Percentiles rank a stretch among this genome's conserved stretches.
Evolutionary conservation across 1,284 basidiomycete genomes (phyloP).

Genomic region (Sphagnurus paluster): DNA sequence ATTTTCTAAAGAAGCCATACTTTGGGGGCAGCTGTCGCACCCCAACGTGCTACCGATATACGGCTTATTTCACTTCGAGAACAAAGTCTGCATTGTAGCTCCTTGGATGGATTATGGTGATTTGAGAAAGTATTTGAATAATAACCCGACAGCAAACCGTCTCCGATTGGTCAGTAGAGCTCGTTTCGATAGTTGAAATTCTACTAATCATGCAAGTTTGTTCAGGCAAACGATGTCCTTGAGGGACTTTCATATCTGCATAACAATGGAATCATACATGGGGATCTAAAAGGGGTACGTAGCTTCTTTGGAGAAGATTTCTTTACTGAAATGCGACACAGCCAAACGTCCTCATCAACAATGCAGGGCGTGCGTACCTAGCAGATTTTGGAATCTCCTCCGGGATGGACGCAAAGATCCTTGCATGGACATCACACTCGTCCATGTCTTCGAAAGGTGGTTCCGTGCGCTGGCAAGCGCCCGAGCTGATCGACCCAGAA

Average conservation of each 20-base stretch:
- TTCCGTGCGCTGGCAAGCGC: conserved; percentile 18
- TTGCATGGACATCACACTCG: conserved; percentile 7
- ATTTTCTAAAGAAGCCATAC: conserved; percentile 19
- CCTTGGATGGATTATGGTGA: conserved; percentile 26
- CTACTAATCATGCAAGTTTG: conserved; percentile 9
- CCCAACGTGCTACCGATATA: conserved; percentile 25
- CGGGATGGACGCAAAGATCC: conserved; percentile 3
- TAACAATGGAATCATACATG: conserved; percentile 10
- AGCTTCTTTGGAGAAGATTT: too few relatives aligned
- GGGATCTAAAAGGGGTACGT: conserved; percentile 12
- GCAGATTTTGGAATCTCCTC: conserved; percentile 22
- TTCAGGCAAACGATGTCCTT: conserved; percentile 17
- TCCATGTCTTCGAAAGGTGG: conserved; percentile 10
- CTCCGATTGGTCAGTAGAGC: conserved; percentile 16
- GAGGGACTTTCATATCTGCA: conserved; percentile 18
- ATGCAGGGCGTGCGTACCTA: conserved; percentile 15
- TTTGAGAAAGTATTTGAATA: conserved; percentile 15
- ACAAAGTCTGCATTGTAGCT: conserved; percentile 19
- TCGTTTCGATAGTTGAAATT: neutral
- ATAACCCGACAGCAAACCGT: conserved; percentile 13
- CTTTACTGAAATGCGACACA: neutral
- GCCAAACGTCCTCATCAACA: conserved; percentile 23
- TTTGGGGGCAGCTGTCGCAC: conserved; percentile 25
- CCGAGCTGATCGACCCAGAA: conserved; percentile 15
- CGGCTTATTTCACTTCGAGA: conserved; percentile 15